Evolutionary conservation across 1,284 basidiomycete species (phyloP).

Genomic region (Apiotrichum sp.): DNA sequence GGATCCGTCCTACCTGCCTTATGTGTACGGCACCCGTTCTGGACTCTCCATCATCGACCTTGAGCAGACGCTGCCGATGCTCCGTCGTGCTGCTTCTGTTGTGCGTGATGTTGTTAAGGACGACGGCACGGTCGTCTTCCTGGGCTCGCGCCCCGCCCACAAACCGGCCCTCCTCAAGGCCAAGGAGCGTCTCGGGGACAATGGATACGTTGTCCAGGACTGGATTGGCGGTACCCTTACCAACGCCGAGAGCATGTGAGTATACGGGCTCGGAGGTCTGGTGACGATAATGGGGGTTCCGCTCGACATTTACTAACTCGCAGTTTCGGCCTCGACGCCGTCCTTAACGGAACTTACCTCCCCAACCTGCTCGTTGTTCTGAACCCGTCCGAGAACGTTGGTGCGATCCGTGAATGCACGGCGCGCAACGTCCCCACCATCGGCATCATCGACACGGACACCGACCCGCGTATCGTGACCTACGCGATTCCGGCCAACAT

Average conservation of each 20-base stretch:
- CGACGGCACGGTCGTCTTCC: slow-evolving; percentile 82
- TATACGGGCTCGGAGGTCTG: not conserved
- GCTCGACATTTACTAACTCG: not conserved
- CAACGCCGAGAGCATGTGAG: slow-evolving; percentile 68
- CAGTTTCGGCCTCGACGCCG: slow-evolving; percentile 58
- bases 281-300: not conserved
- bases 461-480: slow-evolving; percentile 92
- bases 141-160: slow-evolving; percentile 78
- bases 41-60: slow-evolving; percentile 92
- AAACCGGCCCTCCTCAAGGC: slow-evolving; percentile 71
- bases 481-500: slow-evolving; percentile 94
- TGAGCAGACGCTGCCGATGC: slow-evolving; percentile 84
- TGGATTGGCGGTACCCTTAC: slow-evolving; percentile 95
- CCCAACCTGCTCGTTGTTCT: slow-evolving; percentile 86
- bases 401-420: slow-evolving; percentile 79
- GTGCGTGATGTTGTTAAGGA: slow-evolving; percentile 73
- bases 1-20: slow-evolving; percentile 84
- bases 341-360: slow-evolving; percentile 57
- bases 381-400: slow-evolving; percentile 76
- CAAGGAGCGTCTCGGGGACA: slow-evolving; percentile 65
- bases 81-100: slow-evolving; percentile 82
- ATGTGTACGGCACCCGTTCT: slow-evolving; percentile 85
- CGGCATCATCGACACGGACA: slow-evolving; percentile 88
- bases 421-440: slow-evolving; percentile 77
- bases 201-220: slow-evolving; percentile 75